A percentile compares a stretch with the other conserved stretches of the same genome.
These are phyloP conservation scores for Rhododendron simsii DNA, from an alignment of 148 eudicot species.

Conservation along the genomic window DNA sequence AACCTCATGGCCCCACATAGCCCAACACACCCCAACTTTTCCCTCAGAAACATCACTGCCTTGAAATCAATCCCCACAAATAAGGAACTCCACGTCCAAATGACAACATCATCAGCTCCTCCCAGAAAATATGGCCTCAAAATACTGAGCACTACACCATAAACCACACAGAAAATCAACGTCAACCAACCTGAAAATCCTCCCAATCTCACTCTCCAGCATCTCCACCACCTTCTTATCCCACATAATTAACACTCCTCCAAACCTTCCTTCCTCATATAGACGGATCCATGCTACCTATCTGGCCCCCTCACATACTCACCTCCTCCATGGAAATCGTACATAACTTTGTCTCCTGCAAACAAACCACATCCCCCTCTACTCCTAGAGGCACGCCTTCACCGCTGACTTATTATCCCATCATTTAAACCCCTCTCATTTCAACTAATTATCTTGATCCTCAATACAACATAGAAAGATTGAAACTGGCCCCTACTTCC, in stretches of 20 bases:
- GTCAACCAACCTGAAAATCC: background rate
- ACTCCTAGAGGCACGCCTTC: background rate
- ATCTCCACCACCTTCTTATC: background rate
- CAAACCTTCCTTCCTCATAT: background rate
- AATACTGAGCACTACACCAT: background rate
- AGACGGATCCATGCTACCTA: background rate
- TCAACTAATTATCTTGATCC: background rate
- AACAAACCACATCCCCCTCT: background rate
- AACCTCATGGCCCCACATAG: background rate
- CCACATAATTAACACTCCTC: background rate
- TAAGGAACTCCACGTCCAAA: too few species aligned
- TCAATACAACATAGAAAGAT: background rate
- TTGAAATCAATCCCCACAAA: too few species aligned
- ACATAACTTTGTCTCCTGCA: background rate
- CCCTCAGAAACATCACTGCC: background rate
- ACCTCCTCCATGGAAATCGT: background rate
- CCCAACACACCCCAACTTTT: background rate
- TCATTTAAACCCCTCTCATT: background rate
- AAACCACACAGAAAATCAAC: background rate
- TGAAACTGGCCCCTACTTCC: background rate
- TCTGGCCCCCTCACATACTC: background rate
- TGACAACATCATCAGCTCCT: background rate
- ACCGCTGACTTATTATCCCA: background rate
- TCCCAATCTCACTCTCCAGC: background rate
- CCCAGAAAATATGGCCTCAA: background rate